These are phyloP conservation scores for Aegilops speltoides DNA, from an alignment of 176 grass and related monocot genomes.

Conservation along the genomic window DNA sequence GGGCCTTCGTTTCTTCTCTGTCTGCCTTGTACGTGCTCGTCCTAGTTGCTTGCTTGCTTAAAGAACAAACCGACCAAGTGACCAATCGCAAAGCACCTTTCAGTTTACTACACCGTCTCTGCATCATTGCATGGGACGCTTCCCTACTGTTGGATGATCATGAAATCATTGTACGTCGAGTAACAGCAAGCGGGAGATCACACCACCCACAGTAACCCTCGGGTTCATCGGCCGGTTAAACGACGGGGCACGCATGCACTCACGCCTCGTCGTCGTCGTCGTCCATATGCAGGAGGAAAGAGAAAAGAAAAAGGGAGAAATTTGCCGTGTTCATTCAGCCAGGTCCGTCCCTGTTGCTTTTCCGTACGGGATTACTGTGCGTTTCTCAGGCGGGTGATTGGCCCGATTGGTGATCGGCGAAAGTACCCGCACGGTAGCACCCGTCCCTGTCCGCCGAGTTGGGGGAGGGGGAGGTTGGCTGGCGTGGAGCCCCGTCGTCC, in stretches of 20 bases:
- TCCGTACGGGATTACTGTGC: not conserved
- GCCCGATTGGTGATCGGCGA: not conserved
- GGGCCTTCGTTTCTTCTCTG: not conserved
- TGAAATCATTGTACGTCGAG: not conserved
- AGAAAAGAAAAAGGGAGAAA: not conserved
- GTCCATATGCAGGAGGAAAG: not conserved
- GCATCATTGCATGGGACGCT: not conserved
- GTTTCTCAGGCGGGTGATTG: slow-evolving; percentile 12
- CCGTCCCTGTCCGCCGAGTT: slow-evolving; percentile 14
- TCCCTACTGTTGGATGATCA: not conserved
- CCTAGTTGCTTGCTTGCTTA: slow-evolving; percentile 11
- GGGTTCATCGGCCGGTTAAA: not conserved
- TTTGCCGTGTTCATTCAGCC: not conserved
- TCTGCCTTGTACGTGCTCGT: not conserved
- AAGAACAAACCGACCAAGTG: slow-evolving; percentile 9
- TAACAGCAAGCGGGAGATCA: too few species aligned
- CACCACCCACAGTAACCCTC: not conserved
- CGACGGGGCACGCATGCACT: too few species aligned
- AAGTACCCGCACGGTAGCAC: not conserved
- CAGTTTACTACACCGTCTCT: not conserved
- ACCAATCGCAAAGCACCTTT: not conserved
- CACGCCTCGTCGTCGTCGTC: too few species aligned
- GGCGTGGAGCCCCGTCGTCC: slow-evolving; percentile 11
- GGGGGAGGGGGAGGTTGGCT: not conserved
- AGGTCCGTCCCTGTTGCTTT: not conserved